Base-by-base conservation (phyloP, 331 rosid species). In the Malus hybrid region DNA sequence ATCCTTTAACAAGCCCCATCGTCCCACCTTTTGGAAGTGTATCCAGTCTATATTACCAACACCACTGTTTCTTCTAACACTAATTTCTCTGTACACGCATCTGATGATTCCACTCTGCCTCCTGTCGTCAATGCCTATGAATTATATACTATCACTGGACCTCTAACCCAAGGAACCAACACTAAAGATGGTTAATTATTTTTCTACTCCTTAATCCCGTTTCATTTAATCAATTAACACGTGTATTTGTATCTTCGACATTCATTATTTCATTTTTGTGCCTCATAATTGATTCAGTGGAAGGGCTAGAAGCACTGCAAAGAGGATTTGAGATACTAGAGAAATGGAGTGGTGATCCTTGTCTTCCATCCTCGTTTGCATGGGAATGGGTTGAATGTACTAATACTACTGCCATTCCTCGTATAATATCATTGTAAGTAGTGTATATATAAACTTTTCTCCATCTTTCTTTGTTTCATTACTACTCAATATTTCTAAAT, bases 61-160 rank as follows among this genome's bases (percentile, higher is more conserved):
- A 10, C 79, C 15, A 77, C 80, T 16, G 81, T 80, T 74, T 74
- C 84, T n/a, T 59, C 83, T 31, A 32, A 71, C 16, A 76, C 84
- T 34, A 27, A 39, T 0, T 55, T 85, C 46, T 1, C 22, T 71
- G n/a, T 82, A 11, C 27, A 33, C 29, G 75, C 86, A 56, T 32
- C 85, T n/a, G 10, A 5, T 8, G 48, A 66, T 62, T 85, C 85
- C 24, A 66, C 86, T 19, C 71, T 85, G 67, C 89, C 81, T 64
- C 81, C 86, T 61, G 20, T 85, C 46, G 33, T 85, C 59, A 85
- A 82, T 74, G 81, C 86, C 75, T 48, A 80, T 24, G 89, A 85
- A 77, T 72, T 82, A 70, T 85, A 77, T 56, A 22, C 80, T 15
- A 6, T 80, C 29, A 57, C 67, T 28, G 67, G 67, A 61, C 36